Base-by-base conservation (phyloP, 2,329 filamentous ascomycete genomes). In the Cordyceps farinosa region DNA sequence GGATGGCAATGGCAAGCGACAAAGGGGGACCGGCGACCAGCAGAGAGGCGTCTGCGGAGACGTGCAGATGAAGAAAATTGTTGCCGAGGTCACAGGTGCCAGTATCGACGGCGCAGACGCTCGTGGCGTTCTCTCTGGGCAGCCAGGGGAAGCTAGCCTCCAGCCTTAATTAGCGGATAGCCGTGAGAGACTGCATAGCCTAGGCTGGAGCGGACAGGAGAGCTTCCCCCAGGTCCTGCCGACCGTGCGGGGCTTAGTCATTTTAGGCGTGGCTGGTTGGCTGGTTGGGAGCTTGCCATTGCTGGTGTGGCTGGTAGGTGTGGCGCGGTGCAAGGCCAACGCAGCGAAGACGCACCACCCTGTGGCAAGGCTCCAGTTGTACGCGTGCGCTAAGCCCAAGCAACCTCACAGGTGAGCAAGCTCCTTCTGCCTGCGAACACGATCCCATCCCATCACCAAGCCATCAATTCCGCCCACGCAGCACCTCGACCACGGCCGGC, bases 331-430 rank as follows among this genome's bases (percentile, higher is more conserved):
- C 44, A 30, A 22, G 44, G 27, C 53, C 40, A 36, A 34, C 40
- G 15, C 54, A 45, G 17, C 27, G 30, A 36, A 9, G 15, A 53
- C 30, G 48, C 47, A 53, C 48, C 34, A 15, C n/a, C 13, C 47
- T 48, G 48, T 52, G 42, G 48, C 59, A 65, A 65, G 63, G 63
- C 63, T 65, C 59, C 63, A 65, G 50, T 54, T 50, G 63, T 51
- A 65, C 63, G 63, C 63, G 63, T 65, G 63, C 63, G 32, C 59
- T 55, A 50, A 22, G 61, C 47, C 50, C 10, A 15, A 50, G 45
- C 38, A 45, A 40, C 47, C 61, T 58, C 45, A 32, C 6, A 11
- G 44, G 27, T 56, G 60, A 62, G 47, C 54, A 58, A 58, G 61
- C 53, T 62, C 61, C 42, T 53, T 38, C 44, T 56, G 56, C 44